Percentiles rank a stretch among this genome's conserved stretches.
These are phyloP conservation scores for Celoporthe dispersa DNA, from an alignment of 2,329 filamentous ascomycete genomes.

Conservation along the genomic window DNA sequence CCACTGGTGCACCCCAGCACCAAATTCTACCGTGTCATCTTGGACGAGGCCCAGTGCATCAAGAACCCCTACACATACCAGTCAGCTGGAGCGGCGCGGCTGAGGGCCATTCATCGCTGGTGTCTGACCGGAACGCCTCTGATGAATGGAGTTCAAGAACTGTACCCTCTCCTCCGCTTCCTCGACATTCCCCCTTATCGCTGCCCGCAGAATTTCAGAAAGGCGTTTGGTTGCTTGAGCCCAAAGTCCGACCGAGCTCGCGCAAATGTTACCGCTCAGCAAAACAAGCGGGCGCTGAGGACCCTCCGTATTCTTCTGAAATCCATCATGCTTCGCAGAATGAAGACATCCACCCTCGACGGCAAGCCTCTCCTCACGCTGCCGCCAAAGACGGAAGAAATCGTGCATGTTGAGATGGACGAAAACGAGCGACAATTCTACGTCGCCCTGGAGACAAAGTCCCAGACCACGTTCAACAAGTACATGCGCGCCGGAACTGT, in stretches of 20 bases:
- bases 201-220: constrained; percentile 64
- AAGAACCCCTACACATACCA: constrained; percentile 72
- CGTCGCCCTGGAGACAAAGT: constrained; percentile 65
- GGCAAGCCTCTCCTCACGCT: constrained; percentile 76
- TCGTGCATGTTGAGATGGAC: constrained; percentile 67
- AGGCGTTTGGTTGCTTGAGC: constrained; percentile 45
- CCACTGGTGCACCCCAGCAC: constrained; percentile 64
- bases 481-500: constrained; percentile 73
- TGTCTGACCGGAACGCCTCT: constrained; percentile 83
- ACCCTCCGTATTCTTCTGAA: constrained; percentile 77
- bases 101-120: constrained; percentile 68
- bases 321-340: constrained; percentile 80
- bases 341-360: constrained; percentile 78
- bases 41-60: constrained; percentile 82
- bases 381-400: constrained; percentile 66
- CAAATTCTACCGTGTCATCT: constrained; percentile 70
- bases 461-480: constrained; percentile 74
- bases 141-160: constrained; percentile 83
- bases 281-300: constrained; percentile 67
- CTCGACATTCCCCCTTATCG: constrained; percentile 77
- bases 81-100: constrained; percentile 60
- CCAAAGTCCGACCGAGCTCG: constrained; percentile 32
- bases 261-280: constrained; percentile 36
- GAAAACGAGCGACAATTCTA: constrained; percentile 71
- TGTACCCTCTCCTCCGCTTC: constrained; percentile 79